phyloP scores from a whole-genome alignment of 2,329 filamentous ascomycete species.

The Ceratocystis albifundus region DNA sequence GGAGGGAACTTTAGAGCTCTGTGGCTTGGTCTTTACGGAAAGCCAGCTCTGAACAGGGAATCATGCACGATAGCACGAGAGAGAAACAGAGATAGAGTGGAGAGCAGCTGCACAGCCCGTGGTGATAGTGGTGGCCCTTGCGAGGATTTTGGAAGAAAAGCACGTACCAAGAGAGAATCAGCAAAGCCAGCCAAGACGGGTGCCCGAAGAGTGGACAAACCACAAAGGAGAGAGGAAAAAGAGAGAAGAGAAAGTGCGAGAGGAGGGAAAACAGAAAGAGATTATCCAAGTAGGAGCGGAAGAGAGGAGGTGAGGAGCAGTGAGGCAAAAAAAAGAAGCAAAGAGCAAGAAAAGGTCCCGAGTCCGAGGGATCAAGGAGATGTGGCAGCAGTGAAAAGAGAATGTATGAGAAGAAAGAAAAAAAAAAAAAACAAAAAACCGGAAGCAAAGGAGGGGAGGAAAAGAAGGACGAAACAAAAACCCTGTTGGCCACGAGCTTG shows the following conservation, averaged over 20 bases:
- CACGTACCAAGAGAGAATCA: conserved; percentile 9
- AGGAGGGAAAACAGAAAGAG: background rate
- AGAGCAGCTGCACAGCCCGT: conserved; percentile 10
- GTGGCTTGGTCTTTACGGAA: conserved; percentile 2
- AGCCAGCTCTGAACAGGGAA: background rate
- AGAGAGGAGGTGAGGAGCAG: background rate
- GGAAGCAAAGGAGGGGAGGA: background rate
- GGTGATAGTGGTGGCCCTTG: conserved; percentile 6
- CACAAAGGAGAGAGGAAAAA: background rate
- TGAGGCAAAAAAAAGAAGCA: background rate
- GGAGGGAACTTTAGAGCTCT: conserved; percentile 13
- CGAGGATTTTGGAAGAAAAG: background rate
- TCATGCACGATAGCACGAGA: background rate
- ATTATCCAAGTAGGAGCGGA: background rate
- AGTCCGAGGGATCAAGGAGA: too few relatives aligned
- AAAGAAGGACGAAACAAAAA: background rate
- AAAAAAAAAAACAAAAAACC: background rate
- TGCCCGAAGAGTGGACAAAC: too few relatives aligned
- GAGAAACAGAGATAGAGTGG: background rate
- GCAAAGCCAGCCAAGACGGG: background rate
- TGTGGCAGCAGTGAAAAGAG: background rate
- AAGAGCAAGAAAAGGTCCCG: background rate
- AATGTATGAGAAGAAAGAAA: too few relatives aligned
- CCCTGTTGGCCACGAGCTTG: conserved; percentile 4
- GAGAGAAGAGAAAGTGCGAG: background rate